These are phyloP conservation scores for Yarrowia sp. DNA, from an alignment of 805 yeast species.

Conservation along the genomic window DNA sequence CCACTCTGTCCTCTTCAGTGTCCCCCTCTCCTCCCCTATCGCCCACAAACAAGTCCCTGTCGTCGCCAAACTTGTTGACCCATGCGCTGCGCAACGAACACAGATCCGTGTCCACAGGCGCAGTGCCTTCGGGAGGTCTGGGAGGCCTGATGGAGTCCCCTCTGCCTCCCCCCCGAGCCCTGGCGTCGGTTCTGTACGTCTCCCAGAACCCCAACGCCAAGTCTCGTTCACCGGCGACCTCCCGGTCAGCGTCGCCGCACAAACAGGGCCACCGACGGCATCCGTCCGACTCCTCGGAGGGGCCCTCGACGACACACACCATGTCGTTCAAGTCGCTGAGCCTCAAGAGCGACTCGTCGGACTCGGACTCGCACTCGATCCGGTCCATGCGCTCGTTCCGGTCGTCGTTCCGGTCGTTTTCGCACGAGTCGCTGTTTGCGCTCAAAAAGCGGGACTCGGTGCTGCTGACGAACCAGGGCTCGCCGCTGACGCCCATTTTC, in stretches of 20 bases:
- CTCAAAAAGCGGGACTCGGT: slow-evolving; percentile 14
- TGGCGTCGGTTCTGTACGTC: slow-evolving; percentile 4
- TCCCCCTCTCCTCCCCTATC: not conserved
- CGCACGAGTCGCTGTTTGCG: slow-evolving; percentile 35
- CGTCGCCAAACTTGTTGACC: not conserved
- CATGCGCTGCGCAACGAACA: not conserved
- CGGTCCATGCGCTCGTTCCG: slow-evolving; percentile 34
- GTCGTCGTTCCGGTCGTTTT: slow-evolving; percentile 36
- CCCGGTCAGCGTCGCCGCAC: slow-evolving; percentile 13
- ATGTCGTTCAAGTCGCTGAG: slow-evolving; percentile 12
- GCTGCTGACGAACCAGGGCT: not conserved
- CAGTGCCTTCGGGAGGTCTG: not conserved
- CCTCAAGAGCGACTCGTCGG: slow-evolving; percentile 19
- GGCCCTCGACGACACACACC: not conserved
- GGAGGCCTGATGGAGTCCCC: slow-evolving; percentile 5
- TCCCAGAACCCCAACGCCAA: slow-evolving; percentile 31
- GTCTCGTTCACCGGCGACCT: not conserved
- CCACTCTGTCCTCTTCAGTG: not conserved
- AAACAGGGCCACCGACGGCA: not conserved
- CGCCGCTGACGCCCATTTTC: slow-evolving; percentile 31
- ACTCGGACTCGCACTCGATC: slow-evolving; percentile 21
- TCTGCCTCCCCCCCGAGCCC: not conserved
- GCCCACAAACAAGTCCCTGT: not conserved
- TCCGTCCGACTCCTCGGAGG: not conserved
- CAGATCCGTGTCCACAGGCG: not conserved